Conservation (phyloP, 495 filamentous ascomycete species). For the Penicillium goetzii region DNA sequence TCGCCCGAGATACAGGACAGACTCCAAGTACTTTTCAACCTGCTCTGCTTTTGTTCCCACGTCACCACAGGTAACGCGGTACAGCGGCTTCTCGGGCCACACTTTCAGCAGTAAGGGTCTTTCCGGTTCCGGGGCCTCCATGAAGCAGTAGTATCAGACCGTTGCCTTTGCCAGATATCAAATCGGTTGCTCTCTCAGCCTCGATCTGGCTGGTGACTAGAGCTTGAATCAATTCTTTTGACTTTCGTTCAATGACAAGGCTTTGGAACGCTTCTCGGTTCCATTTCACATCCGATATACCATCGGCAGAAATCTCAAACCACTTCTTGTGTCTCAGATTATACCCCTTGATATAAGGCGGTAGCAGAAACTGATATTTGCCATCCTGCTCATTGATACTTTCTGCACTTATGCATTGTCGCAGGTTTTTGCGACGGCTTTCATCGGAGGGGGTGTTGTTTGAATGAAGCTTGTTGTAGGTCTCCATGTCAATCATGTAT, state of each 20-base stretch:
- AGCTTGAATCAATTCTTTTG: neutral
- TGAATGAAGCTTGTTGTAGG: neutral
- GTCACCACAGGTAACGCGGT: slow-evolving; percentile 37
- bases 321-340: slow-evolving; percentile 2
- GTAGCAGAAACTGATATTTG: neutral
- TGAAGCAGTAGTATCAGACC: slow-evolving; percentile 57
- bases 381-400: neutral
- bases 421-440: neutral
- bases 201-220: neutral
- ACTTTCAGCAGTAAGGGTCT: slow-evolving; percentile 41
- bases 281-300: neutral
- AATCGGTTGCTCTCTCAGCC: slow-evolving; percentile 16
- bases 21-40: slow-evolving; percentile 47
- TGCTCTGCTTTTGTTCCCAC: slow-evolving; percentile 43
- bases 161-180: slow-evolving; percentile 42
- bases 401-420: neutral
- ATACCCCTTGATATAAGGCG: neutral
- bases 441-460: neutral
- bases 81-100: slow-evolving; percentile 38
- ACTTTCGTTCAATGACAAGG: neutral
- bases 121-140: slow-evolving; percentile 52
- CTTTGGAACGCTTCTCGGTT: neutral
- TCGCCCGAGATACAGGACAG: slow-evolving; percentile 42
- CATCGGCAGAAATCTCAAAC: neutral
- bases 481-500: neutral